A percentile compares a stretch with the other conserved stretches of the same genome.
These are phyloP conservation scores for Hypseocharis bilobata DNA, from an alignment of 441 rosid genomes.

Conservation along the genomic window DNA sequence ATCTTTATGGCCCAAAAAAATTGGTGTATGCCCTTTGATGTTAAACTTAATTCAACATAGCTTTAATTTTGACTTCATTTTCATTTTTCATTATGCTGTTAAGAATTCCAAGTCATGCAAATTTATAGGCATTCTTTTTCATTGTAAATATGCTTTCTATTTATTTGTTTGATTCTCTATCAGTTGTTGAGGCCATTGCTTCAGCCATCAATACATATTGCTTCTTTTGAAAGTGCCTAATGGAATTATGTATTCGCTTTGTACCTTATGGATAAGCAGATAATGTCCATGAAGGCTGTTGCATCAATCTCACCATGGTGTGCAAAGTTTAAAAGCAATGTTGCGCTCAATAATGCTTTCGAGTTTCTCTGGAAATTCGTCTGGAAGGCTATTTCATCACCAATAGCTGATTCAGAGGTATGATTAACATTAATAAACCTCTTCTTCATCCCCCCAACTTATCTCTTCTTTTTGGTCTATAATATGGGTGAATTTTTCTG, in stretches of 20 bases:
- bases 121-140: neutral
- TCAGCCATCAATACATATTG: neutral
- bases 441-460: neutral
- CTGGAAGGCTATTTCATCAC: conserved; percentile 43
- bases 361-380: conserved; percentile 61
- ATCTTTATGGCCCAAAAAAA: neutral
- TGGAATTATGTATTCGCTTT: neutral
- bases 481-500: neutral
- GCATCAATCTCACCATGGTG: conserved; percentile 53
- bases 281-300: conserved; percentile 52
- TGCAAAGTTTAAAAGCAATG: conserved; percentile 33
- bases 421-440: conserved; percentile 16
- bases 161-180: neutral
- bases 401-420: conserved; percentile 61
- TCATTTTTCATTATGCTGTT: neutral
- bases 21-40: too few relatives aligned
- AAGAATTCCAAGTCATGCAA: neutral
- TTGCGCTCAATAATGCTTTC: conserved; percentile 39
- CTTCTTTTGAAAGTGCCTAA: conserved; percentile 7
- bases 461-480: neutral
- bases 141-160: neutral
- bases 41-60: too few relatives aligned
- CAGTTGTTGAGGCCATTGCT: conserved; percentile 3
- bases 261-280: conserved; percentile 39
- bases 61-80: neutral